Evolutionary conservation across 2,329 filamentous ascomycete genomes (phyloP), one percentile per base, ranked within the genome.

Genomic region (Microdochium trichocladiopsis): DNA sequence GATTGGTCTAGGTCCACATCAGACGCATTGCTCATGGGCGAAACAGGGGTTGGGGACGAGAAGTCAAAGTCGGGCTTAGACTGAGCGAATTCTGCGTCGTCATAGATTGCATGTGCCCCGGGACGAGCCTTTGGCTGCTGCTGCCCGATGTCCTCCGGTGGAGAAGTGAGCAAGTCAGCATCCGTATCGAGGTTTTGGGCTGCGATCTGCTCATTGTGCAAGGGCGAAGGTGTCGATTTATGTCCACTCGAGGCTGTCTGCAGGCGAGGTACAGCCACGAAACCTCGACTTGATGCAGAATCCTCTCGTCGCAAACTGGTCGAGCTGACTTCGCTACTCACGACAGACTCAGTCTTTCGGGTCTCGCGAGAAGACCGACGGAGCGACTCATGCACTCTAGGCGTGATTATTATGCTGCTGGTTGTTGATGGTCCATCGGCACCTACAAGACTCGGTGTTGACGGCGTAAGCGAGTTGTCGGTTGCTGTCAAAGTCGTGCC

Each of bases 391-490:
- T 60, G 54, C 4, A 52, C 48, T 52, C 58, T 63, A n/a, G 63
- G 64, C 1, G 62, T 67, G 16, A 61, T 53, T 36, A 67, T 23
- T n/a, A 63, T 22, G 50, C 61, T 65, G 50, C 63, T 66, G 6
- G 56, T 55, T 37, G 61, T 57, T 11, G 65, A 66, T 21, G 58
- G 57, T 36, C 58, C 58, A 23, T 52, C 56, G 2, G 60, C 58
- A 23, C 51, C 62, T n/a, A 61, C 55, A 4, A 67, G 51, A 24
- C 63, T 65, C 3, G 65, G 64, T 3, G 65, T 63, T 21, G 58
- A 60, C 16, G 64, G 63, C 52, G 28, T 57, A 57, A n/a, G 52
- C 51, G 52, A 54, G 49, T 50, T 47, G 45, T 21, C 55, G 45
- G 51, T 53, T 51, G 23, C 49, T 21, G 14, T 22, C 31, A 43